phyloP scores from a whole-genome alignment of 139 green algal species.

The Pycnococcus provasolii region DNA sequence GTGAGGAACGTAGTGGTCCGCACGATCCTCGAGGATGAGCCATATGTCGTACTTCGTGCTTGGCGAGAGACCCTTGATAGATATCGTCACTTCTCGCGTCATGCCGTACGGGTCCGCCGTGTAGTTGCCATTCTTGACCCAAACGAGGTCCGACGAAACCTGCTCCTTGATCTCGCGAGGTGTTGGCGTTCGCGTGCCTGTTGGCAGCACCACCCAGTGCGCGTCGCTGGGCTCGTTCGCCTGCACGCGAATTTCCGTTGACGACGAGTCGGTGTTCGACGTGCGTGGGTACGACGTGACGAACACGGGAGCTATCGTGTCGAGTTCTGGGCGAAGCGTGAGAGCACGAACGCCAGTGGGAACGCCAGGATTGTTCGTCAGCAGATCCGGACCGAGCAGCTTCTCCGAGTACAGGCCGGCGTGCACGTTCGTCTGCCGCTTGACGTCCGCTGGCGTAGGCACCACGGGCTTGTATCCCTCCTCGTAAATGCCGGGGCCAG shows the following conservation, averaged over 20 bases:
- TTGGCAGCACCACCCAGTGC: slow-evolving; percentile 2
- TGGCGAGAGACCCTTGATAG: neutral
- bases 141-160: neutral
- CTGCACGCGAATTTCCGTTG: slow-evolving; percentile 1
- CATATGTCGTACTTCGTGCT: slow-evolving; percentile 4
- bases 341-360: neutral
- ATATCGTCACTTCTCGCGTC: neutral
- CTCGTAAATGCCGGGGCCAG: neutral
- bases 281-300: neutral
- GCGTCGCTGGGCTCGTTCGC: neutral
- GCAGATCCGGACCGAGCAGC: neutral
- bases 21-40: neutral
- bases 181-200: neutral
- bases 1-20: neutral
- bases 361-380: neutral
- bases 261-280: neutral
- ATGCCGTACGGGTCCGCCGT: neutral
- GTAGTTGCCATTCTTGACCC: neutral
- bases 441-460: neutral
- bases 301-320: neutral
- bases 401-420: neutral
- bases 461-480: neutral
- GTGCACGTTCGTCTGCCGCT: neutral
- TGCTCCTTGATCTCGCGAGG: neutral
- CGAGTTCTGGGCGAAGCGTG: neutral